Evolutionary conservation across 441 rosid genomes (phyloP).

Genomic region (Euphorbia corollata): DNA sequence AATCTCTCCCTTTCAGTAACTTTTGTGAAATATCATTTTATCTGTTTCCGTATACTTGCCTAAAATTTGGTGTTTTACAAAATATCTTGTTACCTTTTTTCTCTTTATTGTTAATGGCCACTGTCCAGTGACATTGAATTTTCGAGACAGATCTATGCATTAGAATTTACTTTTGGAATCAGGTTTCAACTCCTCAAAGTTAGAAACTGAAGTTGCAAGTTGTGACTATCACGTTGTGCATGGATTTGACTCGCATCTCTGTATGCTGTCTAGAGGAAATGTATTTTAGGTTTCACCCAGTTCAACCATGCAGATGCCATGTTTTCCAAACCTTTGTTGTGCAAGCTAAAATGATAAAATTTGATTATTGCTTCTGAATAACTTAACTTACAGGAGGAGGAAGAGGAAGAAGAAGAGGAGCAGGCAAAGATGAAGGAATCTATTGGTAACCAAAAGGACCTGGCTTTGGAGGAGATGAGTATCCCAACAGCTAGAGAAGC

Average conservation of each 20-base stretch:
- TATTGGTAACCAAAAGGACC: conserved; percentile 46
- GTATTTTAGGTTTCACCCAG: background rate
- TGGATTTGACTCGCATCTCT: background rate
- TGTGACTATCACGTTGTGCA: background rate
- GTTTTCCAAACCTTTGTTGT: conserved; percentile 1
- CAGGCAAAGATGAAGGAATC: conserved; percentile 56
- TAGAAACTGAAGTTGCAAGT: background rate
- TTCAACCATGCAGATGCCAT: background rate
- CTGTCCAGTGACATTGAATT: background rate
- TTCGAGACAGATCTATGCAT: background rate
- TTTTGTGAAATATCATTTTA: background rate
- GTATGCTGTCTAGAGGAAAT: background rate
- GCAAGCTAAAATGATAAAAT: conserved; percentile 9
- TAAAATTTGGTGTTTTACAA: conserved; percentile 4
- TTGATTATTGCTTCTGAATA: conserved; percentile 13
- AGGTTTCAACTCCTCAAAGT: background rate
- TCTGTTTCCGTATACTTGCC: background rate
- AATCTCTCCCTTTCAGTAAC: background rate
- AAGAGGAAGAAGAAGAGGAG: conserved; percentile 74
- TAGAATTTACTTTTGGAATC: background rate
- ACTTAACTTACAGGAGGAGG: conserved; percentile 56
- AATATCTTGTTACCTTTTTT: background rate
- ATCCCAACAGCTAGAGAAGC: conserved; percentile 64
- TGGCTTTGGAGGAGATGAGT: conserved; percentile 68
- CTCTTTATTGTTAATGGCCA: background rate